Evolutionary conservation across 768 basidiomycete species (phyloP).

Genomic region (Mycena crocata): DNA sequence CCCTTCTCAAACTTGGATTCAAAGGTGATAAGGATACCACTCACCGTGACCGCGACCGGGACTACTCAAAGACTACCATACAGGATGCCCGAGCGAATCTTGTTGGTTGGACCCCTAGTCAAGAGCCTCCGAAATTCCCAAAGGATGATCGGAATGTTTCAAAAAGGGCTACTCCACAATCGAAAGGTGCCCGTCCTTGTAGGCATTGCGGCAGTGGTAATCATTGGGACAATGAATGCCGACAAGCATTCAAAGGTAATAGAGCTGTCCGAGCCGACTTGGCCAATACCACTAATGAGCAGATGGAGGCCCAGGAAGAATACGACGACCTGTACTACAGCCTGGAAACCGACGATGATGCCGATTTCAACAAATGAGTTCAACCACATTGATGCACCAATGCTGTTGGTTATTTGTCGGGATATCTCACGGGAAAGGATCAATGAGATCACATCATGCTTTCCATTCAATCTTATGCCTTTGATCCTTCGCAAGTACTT

Average conservation of each 20-base stretch:
- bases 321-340: conserved; percentile 41
- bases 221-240: conserved; percentile 20
- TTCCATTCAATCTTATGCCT: no score
- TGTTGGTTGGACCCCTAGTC: conserved; percentile 12
- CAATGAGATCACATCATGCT: no score
- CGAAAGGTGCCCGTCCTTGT: conserved; percentile 2
- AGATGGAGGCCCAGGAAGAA: conserved; percentile 37
- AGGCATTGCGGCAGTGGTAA: background rate
- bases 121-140: conserved; percentile 4
- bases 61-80: conserved; percentile 3
- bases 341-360: conserved; percentile 22
- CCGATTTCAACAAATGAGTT: no score
- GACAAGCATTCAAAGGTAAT: background rate
- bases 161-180: background rate
- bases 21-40: background rate
- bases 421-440: no score
- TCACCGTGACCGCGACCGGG: background rate
- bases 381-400: no score
- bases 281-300: conserved; percentile 15
- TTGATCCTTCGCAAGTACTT: no score
- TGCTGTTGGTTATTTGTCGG: no score
- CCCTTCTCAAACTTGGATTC: conserved; percentile 26
- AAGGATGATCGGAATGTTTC: conserved; percentile 17
- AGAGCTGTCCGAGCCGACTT: conserved; percentile 36
- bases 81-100: background rate